Base-by-base conservation (phyloP, 139 green algal species). In the Micractinium sp. region DNA sequence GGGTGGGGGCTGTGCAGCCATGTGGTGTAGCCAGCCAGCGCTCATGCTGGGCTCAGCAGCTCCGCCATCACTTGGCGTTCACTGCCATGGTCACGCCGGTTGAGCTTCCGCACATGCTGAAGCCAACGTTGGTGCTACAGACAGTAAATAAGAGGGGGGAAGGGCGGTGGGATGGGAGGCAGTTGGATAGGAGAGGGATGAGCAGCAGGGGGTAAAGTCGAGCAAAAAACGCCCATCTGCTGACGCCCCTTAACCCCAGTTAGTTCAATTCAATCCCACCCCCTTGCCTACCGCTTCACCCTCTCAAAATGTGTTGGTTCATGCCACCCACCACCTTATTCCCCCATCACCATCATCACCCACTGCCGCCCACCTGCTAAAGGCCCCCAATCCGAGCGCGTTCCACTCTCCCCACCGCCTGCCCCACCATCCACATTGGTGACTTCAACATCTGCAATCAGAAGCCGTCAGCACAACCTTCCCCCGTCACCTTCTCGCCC, bases 71-170 rank as follows among this genome's bases (percentile, higher is more conserved):
- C 63, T 88, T 90, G 36, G 38, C 74, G 35, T 75, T 53, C 27
- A 93, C 87, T 0, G 90, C 90, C 74, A 93, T 71, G 31, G 92
- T 74, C 7, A 94, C 84, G 39, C 88, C 73, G 74, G 91, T 93
- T 74, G 92, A 47, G 39, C 25, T 78, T 29, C 92, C 92, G 82
- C 92, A 94, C 29, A 79, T 35, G 33, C 38, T 82, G 66, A 90
- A 92, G 31, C 86, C 86, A 60, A 93, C 79, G 86, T 94, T 94
- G 86, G 87, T 94, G 60, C 92, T 92, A 82, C 56, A 82, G 13
- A 22, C 33, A 79, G 29, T n/a, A n/a, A n/a, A n/a, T n/a, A n/a
- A n/a, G n/a, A n/a, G n/a, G 63, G 12, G 18, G 20, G 63, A 12
- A 12, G 63, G 63, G 63, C 22, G 63, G 22, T 23, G 63, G 63